These are phyloP conservation scores for Podospora australis DNA, from an alignment of 495 filamentous ascomycete genomes.

Conservation along the genomic window DNA sequence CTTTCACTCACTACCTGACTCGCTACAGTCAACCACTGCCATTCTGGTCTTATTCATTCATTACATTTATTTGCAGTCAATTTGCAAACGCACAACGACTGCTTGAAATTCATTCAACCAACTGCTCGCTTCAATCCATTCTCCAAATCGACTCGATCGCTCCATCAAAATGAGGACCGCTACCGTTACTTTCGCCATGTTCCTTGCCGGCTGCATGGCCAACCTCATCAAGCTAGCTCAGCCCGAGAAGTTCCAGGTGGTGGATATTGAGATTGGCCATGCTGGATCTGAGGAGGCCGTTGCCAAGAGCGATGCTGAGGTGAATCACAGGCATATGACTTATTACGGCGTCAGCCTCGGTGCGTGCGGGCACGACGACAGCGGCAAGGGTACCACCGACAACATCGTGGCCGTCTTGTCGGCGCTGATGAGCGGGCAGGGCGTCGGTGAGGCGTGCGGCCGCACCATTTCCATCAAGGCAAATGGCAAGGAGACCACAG, in stretches of 20 bases:
- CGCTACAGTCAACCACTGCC: neutral
- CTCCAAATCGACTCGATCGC: neutral
- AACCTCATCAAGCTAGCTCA: neutral
- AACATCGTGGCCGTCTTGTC: conserved; percentile 35
- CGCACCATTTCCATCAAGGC: conserved; percentile 51
- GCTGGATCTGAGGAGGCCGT: neutral
- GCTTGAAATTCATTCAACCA: too few species aligned
- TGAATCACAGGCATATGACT: conserved; percentile 32
- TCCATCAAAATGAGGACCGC: conserved; percentile 9
- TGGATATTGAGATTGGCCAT: neutral
- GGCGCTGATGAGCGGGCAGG: conserved; percentile 31
- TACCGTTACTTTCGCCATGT: neutral
- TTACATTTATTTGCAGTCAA: neutral
- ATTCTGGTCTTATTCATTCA: neutral
- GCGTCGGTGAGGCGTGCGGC: conserved; percentile 53
- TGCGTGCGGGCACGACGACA: conserved; percentile 34
- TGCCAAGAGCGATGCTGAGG: neutral
- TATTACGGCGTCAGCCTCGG: conserved; percentile 38
- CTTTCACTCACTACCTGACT: neutral
- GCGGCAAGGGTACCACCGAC: conserved; percentile 24
- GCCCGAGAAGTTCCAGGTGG: neutral
- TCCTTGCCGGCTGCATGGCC: conserved; percentile 5
- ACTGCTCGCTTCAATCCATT: neutral
- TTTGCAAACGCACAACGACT: neutral
- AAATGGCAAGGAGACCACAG: conserved; percentile 46